These are phyloP conservation scores for Chytriomyces sp. DNA, from an alignment of 192 early-diverging fungal species.

Conservation along the genomic window DNA sequence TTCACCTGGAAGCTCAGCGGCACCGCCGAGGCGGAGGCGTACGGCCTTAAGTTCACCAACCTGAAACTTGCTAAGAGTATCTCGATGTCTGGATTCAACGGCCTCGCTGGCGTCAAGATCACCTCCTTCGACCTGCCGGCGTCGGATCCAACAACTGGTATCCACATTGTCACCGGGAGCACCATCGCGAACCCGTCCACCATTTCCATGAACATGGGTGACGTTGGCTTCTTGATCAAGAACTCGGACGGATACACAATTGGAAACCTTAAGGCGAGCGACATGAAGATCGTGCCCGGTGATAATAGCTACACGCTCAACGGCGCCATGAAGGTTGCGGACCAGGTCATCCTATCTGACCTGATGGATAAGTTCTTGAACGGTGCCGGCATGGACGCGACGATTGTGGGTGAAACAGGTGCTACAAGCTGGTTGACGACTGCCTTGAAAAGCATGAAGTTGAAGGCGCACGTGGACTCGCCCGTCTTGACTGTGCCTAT, in stretches of 20 bases:
- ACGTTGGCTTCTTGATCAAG: slow-evolving; percentile 15
- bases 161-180: slow-evolving; percentile 11
- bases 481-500: background rate
- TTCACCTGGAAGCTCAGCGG: slow-evolving; percentile 36
- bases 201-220: slow-evolving; percentile 31
- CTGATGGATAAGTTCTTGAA: slow-evolving; percentile 15
- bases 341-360: background rate
- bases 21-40: slow-evolving; percentile 20
- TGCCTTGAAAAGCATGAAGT: background rate
- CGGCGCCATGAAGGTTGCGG: slow-evolving; percentile 4
- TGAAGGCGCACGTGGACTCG: background rate
- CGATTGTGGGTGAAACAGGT: background rate
- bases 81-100: slow-evolving; percentile 23
- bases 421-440: slow-evolving; percentile 8
- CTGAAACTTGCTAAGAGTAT: slow-evolving; percentile 36
- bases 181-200: slow-evolving; percentile 25
- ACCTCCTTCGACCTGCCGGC: slow-evolving; percentile 29
- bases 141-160: slow-evolving; percentile 9
- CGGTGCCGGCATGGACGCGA: background rate
- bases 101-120: slow-evolving; percentile 12
- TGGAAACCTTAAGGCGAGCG: slow-evolving; percentile 11
- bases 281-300: slow-evolving; percentile 24
- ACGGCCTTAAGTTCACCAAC: slow-evolving; percentile 31
- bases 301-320: slow-evolving; percentile 15
- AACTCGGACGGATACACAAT: background rate